phyloP scores from a whole-genome alignment of 768 basidiomycete genomes.

The Lactifluus volemus region DNA sequence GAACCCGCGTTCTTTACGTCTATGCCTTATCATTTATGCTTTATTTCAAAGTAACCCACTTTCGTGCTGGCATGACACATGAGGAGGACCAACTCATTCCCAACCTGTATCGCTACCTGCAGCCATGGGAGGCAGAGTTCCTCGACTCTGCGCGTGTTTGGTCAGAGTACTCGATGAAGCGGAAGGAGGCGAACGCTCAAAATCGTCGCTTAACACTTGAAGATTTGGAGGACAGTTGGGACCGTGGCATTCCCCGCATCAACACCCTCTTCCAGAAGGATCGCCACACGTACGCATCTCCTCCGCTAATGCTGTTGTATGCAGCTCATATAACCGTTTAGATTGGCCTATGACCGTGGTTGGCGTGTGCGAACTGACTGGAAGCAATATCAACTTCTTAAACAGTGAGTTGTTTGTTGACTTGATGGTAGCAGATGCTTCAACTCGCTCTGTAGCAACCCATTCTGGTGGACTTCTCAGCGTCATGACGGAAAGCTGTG shows the following conservation, averaged over 20 bases:
- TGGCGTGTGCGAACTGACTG: constrained; percentile 98
- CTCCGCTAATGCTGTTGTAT: background rate
- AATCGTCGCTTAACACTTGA: constrained; percentile 95
- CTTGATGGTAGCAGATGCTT: background rate
- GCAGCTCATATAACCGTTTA: constrained; percentile 24
- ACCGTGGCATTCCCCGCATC: constrained; percentile 96
- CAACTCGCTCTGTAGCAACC: constrained; percentile 48
- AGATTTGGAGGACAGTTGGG: constrained; percentile 98
- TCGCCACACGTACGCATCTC: constrained; percentile 64
- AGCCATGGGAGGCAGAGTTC: constrained; percentile 98
- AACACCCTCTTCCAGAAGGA: constrained; percentile 99
- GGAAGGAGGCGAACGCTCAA: constrained; percentile 98
- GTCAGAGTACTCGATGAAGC: constrained; percentile 99
- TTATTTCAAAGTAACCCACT: constrained; percentile 75
- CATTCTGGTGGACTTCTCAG: constrained; percentile 99
- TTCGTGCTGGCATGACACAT: constrained; percentile 98
- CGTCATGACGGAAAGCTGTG: constrained; percentile 94
- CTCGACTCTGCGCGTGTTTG: constrained; percentile 97
- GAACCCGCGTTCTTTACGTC: constrained; percentile 13
- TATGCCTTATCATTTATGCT: background rate
- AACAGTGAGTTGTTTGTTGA: constrained; percentile 50
- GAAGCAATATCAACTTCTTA: constrained; percentile 93
- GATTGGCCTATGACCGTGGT: constrained; percentile 95
- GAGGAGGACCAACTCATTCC: constrained; percentile 94
- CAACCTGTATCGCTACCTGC: constrained; percentile 92